Conservation (phyloP, 441 rosid species). For the Eugenia klotzschiana region DNA sequence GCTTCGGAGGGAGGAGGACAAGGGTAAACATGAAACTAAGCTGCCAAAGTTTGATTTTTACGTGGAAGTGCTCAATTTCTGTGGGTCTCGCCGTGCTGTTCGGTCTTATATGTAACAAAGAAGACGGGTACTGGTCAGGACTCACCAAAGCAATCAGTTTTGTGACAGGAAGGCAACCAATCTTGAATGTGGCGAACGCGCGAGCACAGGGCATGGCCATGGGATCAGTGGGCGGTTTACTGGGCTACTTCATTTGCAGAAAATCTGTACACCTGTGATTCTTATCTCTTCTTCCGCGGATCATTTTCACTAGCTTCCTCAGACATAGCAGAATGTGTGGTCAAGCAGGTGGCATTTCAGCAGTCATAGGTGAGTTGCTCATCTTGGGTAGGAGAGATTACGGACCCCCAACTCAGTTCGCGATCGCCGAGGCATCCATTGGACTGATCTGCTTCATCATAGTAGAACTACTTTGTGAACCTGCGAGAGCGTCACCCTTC, state of each 20-base stretch:
- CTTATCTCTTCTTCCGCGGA: slow-evolving; percentile 63
- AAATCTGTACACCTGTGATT: slow-evolving; percentile 25
- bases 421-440: slow-evolving; percentile 49
- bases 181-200: slow-evolving; percentile 47
- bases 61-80: slow-evolving; percentile 54
- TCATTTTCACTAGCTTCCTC: slow-evolving; percentile 43
- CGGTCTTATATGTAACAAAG: slow-evolving; percentile 37
- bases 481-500: slow-evolving; percentile 50
- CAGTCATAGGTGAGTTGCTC: slow-evolving; percentile 47
- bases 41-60: slow-evolving; percentile 33
- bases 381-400: slow-evolving; percentile 61
- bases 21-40: slow-evolving; percentile 7
- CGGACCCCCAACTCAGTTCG: slow-evolving; percentile 47
- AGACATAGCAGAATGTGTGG: slow-evolving; percentile 65
- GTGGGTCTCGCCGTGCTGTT: slow-evolving; percentile 61
- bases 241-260: slow-evolving; percentile 43
- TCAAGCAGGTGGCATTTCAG: slow-evolving; percentile 51
- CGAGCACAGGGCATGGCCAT: slow-evolving; percentile 66
- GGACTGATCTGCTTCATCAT: slow-evolving; percentile 43
- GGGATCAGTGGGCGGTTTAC: slow-evolving; percentile 64
- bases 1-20: slow-evolving; percentile 4
- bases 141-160: slow-evolving; percentile 60
- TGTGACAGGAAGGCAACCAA: slow-evolving; percentile 48
- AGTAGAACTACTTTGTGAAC: slow-evolving; percentile 35
- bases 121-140: slow-evolving; percentile 71